Evolutionary conservation across 2,329 filamentous ascomycete genomes (phyloP).

Genomic region (Pseudogymnoascus sp.): DNA sequence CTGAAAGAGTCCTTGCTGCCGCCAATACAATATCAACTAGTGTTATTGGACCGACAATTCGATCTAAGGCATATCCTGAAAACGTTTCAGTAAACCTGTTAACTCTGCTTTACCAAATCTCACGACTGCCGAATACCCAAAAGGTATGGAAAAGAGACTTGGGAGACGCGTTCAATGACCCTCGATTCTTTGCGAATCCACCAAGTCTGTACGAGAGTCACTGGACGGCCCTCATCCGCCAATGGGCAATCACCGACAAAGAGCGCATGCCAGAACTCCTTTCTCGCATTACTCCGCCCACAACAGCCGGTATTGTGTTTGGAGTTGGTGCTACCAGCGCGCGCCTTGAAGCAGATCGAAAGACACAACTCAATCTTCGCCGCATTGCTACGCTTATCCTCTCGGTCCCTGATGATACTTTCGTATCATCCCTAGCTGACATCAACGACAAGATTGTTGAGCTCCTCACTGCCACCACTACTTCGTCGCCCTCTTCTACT

Average conservation of each 20-base stretch:
- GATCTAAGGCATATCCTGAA: slow-evolving; percentile 78
- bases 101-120: slow-evolving; percentile 66
- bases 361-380: slow-evolving; percentile 81
- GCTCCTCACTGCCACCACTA: slow-evolving; percentile 71
- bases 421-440: slow-evolving; percentile 63
- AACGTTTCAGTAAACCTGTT: slow-evolving; percentile 68
- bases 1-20: slow-evolving; percentile 72
- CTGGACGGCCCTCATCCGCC: slow-evolving; percentile 77
- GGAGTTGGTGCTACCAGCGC: slow-evolving; percentile 95
- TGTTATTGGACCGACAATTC: slow-evolving; percentile 72
- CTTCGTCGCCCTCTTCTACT: slow-evolving; percentile 83
- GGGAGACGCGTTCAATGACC: slow-evolving; percentile 82
- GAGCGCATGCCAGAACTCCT: slow-evolving; percentile 78
- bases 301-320: slow-evolving; percentile 93
- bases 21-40: slow-evolving; percentile 75
- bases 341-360: slow-evolving; percentile 87
- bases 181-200: slow-evolving; percentile 70
- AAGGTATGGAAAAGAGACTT: slow-evolving; percentile 93
- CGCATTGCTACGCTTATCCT: slow-evolving; percentile 73
- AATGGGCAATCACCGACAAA: slow-evolving; percentile 81
- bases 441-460: slow-evolving; percentile 82
- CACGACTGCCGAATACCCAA: slow-evolving; percentile 68
- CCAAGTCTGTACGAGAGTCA: slow-evolving; percentile 56
- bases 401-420: slow-evolving; percentile 68
- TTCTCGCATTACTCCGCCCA: slow-evolving; percentile 69